A percentile compares a stretch with the other conserved stretches of the same genome.
Conservation (phyloP, 257 asterid genomes). For the Plantago ovata region DNA sequence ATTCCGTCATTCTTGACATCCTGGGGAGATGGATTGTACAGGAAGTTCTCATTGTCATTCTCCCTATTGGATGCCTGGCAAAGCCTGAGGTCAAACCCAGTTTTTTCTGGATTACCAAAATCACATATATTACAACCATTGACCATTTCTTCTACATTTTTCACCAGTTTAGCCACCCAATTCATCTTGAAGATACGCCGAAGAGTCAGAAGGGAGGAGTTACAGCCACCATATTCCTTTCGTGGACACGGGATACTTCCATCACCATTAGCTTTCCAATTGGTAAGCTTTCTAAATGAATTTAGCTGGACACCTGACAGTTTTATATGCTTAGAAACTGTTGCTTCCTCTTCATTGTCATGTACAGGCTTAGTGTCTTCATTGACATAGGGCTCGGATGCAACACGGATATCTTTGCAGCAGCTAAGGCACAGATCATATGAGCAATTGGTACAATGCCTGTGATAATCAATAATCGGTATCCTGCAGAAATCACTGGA, state of each 20-base stretch:
- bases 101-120: slow-evolving; percentile 38
- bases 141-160: slow-evolving; percentile 97
- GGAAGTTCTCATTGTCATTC: slow-evolving; percentile 46
- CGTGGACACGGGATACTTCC: slow-evolving; percentile 86
- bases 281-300: slow-evolving; percentile 34
- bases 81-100: slow-evolving; percentile 37
- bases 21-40: slow-evolving; percentile 66
- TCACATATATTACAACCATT: slow-evolving; percentile 59
- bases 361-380: slow-evolving; percentile 31
- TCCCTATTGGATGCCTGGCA: slow-evolving; percentile 61
- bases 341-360: slow-evolving; percentile 35
- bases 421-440: slow-evolving; percentile 96
- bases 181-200: slow-evolving; percentile 96
- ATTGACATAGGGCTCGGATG: slow-evolving; percentile 37
- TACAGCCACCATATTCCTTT: slow-evolving; percentile 76
- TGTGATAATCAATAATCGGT: slow-evolving; percentile 91
- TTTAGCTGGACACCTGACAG: slow-evolving; percentile 42
- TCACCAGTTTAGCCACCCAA: slow-evolving; percentile 93
- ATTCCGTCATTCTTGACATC: slow-evolving; percentile 71
- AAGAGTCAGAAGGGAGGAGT: slow-evolving; percentile 53
- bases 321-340: slow-evolving; percentile 31
- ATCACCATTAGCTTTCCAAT: slow-evolving; percentile 67
- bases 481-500: slow-evolving; percentile 94
- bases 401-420: slow-evolving; percentile 84
- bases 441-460: slow-evolving; percentile 91